phyloP scores from a whole-genome alignment of 2,329 filamentous ascomycete genomes.

The Fusarium sp. region DNA sequence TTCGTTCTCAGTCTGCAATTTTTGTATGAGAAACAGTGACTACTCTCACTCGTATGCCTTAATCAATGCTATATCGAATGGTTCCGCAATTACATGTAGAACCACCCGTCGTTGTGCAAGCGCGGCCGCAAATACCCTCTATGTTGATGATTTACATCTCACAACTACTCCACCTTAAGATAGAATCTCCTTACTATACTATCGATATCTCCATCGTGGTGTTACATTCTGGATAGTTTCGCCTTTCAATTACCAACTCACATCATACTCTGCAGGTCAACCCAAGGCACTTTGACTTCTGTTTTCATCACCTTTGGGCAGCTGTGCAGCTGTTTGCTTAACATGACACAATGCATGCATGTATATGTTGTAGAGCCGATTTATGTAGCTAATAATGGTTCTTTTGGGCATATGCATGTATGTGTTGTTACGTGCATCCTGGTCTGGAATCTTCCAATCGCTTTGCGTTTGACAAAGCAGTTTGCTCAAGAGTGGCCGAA shows the following conservation, averaged over 20 bases:
- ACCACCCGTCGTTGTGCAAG: not conserved
- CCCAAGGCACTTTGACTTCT: slow-evolving; percentile 11
- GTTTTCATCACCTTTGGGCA: slow-evolving; percentile 16
- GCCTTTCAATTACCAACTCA: not conserved
- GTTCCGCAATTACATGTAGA: not conserved
- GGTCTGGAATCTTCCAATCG: slow-evolving; percentile 6
- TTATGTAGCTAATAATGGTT: slow-evolving; percentile 6
- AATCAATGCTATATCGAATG: not conserved
- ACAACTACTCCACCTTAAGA: not conserved
- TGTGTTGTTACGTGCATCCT: slow-evolving; percentile 19
- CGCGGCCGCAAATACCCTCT: not conserved
- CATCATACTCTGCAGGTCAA: slow-evolving; percentile 11
- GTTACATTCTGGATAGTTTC: not conserved
- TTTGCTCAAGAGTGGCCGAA: not conserved
- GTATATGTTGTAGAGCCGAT: slow-evolving; percentile 10
- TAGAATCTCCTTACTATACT: not conserved
- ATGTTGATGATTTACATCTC: slow-evolving; percentile 6
- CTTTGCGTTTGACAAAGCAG: not conserved
- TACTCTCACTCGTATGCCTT: not conserved
- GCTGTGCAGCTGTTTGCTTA: slow-evolving; percentile 25
- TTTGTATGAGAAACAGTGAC: not conserved
- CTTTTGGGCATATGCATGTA: slow-evolving; percentile 16
- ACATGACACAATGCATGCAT: slow-evolving; percentile 13
- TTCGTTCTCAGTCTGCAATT: not conserved
- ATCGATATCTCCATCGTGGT: not conserved